Evolutionary conservation across 805 yeast species (phyloP).

Genomic region (Candida montana): DNA sequence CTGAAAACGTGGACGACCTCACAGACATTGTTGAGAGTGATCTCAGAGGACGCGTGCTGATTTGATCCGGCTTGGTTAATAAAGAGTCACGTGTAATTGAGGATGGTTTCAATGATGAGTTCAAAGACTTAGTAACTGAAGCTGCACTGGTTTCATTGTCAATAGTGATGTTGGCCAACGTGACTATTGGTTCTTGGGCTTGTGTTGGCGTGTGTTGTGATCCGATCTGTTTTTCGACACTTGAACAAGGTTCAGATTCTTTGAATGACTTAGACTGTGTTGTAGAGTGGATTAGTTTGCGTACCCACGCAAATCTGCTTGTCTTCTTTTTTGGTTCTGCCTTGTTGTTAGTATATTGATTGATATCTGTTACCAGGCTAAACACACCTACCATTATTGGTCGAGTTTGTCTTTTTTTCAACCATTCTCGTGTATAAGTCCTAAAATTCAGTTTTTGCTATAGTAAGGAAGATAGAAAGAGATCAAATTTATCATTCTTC

Average conservation of each 20-base stretch:
- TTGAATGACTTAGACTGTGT: not conserved
- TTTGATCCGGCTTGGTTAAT: constrained; percentile 18
- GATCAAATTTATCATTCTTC: too few relatives aligned
- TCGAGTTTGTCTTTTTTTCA: not conserved
- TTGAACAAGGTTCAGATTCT: not conserved
- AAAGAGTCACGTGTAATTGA: constrained; percentile 13
- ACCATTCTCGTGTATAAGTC: too few relatives aligned
- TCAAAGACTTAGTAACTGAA: not conserved
- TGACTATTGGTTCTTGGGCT: too few relatives aligned
- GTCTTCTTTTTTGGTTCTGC: not conserved
- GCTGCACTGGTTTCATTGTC: not conserved
- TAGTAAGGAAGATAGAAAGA: too few relatives aligned
- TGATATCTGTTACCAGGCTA: too few relatives aligned
- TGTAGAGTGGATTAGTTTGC: not conserved
- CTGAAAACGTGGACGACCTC: constrained; percentile 34
- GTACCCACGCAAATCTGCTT: constrained; percentile 1
- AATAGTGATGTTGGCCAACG: too few relatives aligned
- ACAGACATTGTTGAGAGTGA: constrained; percentile 31
- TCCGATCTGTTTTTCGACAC: not conserved
- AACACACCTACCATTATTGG: not conserved
- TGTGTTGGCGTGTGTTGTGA: too few relatives aligned
- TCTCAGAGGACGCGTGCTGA: constrained; percentile 29
- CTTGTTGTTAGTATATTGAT: not conserved
- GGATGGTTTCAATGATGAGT: not conserved
- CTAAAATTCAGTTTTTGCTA: too few relatives aligned